Evolutionary conservation across 306 rosid genomes (phyloP).

Genomic region (Cucumis hystrix): DNA sequence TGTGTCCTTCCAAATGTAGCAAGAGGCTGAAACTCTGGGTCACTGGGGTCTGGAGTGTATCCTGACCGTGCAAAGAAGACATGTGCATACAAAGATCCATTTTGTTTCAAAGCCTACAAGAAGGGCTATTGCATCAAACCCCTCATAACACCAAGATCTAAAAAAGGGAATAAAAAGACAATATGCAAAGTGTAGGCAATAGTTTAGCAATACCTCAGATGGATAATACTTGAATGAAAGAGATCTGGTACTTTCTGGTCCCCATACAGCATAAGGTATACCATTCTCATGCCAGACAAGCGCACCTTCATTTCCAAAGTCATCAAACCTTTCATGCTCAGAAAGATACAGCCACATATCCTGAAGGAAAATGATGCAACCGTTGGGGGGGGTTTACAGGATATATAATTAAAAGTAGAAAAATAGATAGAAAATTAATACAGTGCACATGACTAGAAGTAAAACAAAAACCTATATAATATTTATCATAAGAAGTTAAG

Average conservation of each 20-base stretch:
- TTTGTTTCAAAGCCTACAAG: conserved; percentile 58
- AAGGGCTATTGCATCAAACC: conserved; percentile 2
- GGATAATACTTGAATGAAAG: conserved; percentile 49
- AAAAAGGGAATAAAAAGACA: neutral
- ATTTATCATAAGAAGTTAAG: neutral
- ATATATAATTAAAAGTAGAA: neutral
- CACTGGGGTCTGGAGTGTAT: conserved; percentile 70
- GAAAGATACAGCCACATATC: conserved; percentile 94
- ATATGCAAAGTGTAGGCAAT: no score
- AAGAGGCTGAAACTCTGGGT: conserved; percentile 74
- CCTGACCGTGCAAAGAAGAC: conserved; percentile 90
- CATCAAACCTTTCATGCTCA: conserved; percentile 62
- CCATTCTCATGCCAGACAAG: conserved; percentile 89
- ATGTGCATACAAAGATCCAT: conserved; percentile 75
- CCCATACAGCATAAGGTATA: conserved; percentile 78
- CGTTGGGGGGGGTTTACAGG: neutral
- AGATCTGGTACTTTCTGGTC: conserved; percentile 47
- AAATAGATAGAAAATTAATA: neutral
- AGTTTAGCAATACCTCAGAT: conserved; percentile 46
- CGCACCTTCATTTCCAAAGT: conserved; percentile 55
- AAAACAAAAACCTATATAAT: neutral
- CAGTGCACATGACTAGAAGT: neutral
- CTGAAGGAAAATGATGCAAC: conserved; percentile 24
- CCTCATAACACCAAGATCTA: neutral
- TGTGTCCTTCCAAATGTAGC: conserved; percentile 67